phyloP scores from a whole-genome alignment of 257 asterid species.

The Vinca minor region DNA sequence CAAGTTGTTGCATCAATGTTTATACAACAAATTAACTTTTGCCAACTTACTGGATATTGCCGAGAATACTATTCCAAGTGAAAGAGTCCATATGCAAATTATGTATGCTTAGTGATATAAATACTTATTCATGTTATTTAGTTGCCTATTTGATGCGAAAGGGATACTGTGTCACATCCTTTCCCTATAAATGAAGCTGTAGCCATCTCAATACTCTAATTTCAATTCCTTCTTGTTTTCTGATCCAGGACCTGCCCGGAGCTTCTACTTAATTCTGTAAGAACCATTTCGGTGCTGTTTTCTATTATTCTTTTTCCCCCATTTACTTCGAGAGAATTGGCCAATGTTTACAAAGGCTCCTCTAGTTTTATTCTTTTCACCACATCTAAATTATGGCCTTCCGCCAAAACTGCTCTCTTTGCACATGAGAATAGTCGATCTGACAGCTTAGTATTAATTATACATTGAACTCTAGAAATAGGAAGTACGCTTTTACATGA shows the following conservation, averaged over 20 bases:
- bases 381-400: not conserved
- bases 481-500: not conserved
- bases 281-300: constrained; percentile 22
- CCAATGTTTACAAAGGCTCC: not conserved
- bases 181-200: not conserved
- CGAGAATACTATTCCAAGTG: no score
- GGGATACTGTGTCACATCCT: not conserved
- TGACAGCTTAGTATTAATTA: not conserved
- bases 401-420: not conserved
- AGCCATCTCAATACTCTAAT: not conserved
- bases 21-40: no score
- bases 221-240: constrained; percentile 13
- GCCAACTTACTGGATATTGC: not conserved
- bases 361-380: not conserved
- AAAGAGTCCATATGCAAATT: not conserved
- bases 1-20: not conserved
- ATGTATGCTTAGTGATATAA: not conserved
- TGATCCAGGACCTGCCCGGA: constrained; percentile 93
- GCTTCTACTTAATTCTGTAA: constrained; percentile 93
- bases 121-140: not conserved
- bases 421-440: not conserved
- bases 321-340: not conserved
- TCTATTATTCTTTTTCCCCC: not conserved
- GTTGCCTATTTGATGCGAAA: not conserved
- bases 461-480: not conserved